Percentiles rank a stretch among this genome's conserved stretches.
These are phyloP conservation scores for Thelephora ganbajun DNA, from an alignment of 768 basidiomycete species.

Conservation along the genomic window DNA sequence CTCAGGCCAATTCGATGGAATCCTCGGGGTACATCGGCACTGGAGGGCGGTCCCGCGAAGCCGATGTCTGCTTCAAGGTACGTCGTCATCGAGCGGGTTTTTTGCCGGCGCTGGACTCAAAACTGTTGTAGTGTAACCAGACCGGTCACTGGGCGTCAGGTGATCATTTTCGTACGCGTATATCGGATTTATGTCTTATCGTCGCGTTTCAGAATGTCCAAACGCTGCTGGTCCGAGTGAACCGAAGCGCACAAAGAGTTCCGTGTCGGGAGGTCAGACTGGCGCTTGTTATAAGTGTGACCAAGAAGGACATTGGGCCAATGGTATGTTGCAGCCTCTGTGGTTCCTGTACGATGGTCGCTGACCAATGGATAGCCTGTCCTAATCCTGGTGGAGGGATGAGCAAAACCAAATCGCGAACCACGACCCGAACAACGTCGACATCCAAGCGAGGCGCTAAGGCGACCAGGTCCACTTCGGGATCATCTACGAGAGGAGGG, in stretches of 20 bases:
- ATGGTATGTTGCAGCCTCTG: conserved; percentile 3
- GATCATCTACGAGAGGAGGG: conserved; percentile 5
- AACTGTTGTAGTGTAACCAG: conserved; percentile 7
- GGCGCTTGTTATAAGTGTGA: conserved; percentile 12
- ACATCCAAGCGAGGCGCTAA: background rate
- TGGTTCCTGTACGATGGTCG: background rate
- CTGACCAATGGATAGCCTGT: conserved; percentile 6
- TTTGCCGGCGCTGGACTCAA: background rate
- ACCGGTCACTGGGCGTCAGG: conserved; percentile 21
- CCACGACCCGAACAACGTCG: background rate
- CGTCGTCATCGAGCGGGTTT: no score
- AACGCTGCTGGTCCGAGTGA: conserved; percentile 28
- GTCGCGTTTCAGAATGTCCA: conserved; percentile 25
- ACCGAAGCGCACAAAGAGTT: conserved; percentile 4
- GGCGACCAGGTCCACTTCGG: conserved; percentile 1
- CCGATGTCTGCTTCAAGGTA: background rate
- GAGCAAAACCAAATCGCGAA: conserved; percentile 1
- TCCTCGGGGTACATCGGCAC: background rate
- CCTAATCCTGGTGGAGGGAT: conserved; percentile 6
- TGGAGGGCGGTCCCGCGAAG: background rate
- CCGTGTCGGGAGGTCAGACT: background rate
- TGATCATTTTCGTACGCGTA: conserved; percentile 18
- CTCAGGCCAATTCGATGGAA: background rate
- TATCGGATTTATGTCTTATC: conserved; percentile 38
- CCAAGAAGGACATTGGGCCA: conserved; percentile 8